Evolutionary conservation across 164 flowering plant species (phyloP), one percentile per base, ranked within the genome.

Genomic region (Piper longum): DNA sequence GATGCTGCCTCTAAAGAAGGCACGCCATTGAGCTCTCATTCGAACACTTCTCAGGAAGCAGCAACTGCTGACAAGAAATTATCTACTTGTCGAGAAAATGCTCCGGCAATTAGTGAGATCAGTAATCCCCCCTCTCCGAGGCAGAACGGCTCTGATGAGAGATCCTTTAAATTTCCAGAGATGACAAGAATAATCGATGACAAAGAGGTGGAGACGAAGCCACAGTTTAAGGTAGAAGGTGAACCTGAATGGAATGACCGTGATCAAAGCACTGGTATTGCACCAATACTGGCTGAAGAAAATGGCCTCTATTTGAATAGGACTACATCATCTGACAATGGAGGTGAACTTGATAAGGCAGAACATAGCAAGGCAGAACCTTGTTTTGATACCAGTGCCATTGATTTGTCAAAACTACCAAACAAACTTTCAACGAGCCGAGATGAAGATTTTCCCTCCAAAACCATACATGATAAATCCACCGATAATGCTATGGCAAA

Each of bases 131-230:
- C 7, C 16, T 26, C 39, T 45, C 62, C 62, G 16, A 26, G 42
- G 16, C 43, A 65, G n/a, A 17, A 17, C 14, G n/a, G 48, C 19
- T 16, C 8, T 13, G 62, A 40, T n/a, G 43, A 45, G 16, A 39
- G 54, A 19, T 52, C 66, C 18, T 43, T 64, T 40, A 75, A 69
- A 59, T 54, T 43, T 61, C 40, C 70, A 6, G 73, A 68, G 36
- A 19, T 60, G 62, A 67, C 65, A 61, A 70, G 67, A 64, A 43
- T 66, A 62, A 66, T 72, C 63, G 70, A 57, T 56, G 66, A 26
- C 19, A 73, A 64, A 68, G 78, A 74, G 62, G 54, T 42, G 14
- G 59, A 41, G 65, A 59, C 36, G 7, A 59, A 57, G 41, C 41
- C 18, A 39, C 45, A 65, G 16, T 60, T 66, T 55, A 52, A 54